Evolutionary conservation across 495 filamentous ascomycete species (phyloP), one percentile per base, ranked within the genome.

Genomic region (Neurospora sp.): DNA sequence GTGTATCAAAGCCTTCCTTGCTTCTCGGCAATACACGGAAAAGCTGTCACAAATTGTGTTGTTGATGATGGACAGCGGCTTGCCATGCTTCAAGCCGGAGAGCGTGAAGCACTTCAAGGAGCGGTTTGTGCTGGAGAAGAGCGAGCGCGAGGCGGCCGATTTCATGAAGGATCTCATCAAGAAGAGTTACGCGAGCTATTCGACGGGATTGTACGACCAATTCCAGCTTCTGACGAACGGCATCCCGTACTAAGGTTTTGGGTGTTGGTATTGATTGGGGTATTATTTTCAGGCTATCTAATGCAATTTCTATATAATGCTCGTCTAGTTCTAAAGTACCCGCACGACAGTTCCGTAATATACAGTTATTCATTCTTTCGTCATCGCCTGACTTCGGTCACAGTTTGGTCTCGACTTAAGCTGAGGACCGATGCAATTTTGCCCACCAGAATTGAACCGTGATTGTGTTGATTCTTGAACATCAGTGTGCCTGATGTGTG

Each of bases 41-140:
- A 94, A 97, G 84, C 85, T 99, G 60, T 88, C 90, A 54, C 92
- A 97, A 79, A 91, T 98, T 76, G 94, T 99, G 18, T 84, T 93
- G 41, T 85, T 97, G 74, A 99, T 99, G 96, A 89, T 98, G 81
- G 96, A 97, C 76, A 96, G 93, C 78, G 96, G 96, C 14, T 82
- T 99, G 77, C 96, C 96, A 1, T 99, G 96, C 82, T 99, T 99
- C 88, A 99, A 98, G 81, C 95, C 96, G 0, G 93, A 97, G 79
- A 97, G 93, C 0, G 90, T 99, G 31, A 90, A 91, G 78, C 92
- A 96, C 82, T 97, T 99, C 83, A 92, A 89, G 76, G 93, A 98
- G 75, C 87, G 96, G 14, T 98, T 99, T 78, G 95, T 97, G 71
- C 83, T 97, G 71, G 95, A 99, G 62, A 96, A 93, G 85, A 95